These are phyloP conservation scores for Suhomyces choctaworum DNA, from an alignment of 1,139 yeast genomes.

Conservation along the genomic window DNA sequence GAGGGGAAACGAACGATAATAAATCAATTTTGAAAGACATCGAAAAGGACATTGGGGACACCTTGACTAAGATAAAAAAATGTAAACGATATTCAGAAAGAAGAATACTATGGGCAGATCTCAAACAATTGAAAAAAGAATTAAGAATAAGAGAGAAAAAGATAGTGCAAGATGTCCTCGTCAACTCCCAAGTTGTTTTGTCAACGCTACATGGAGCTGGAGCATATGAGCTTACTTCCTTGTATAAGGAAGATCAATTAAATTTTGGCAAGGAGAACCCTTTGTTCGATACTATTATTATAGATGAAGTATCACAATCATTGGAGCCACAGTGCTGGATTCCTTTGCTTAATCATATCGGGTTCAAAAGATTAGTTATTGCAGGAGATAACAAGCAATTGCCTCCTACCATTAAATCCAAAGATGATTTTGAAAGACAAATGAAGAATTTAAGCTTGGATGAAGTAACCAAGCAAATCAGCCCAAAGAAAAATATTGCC, in stretches of 20 bases:
- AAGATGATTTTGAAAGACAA: conserved; percentile 27
- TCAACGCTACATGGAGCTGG: conserved; percentile 90
- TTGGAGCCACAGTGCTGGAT: conserved; percentile 97
- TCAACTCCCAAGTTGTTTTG: conserved; percentile 67
- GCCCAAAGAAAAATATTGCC: conserved; percentile 23
- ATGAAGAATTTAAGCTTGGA: conserved; percentile 21
- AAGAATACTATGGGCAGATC: conserved; percentile 64
- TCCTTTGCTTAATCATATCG: conserved; percentile 69
- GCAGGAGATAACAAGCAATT: conserved; percentile 90
- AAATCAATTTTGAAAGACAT: conserved; percentile 69
- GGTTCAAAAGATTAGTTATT: conserved; percentile 61
- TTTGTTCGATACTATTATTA: conserved; percentile 77
- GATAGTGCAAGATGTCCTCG: conserved; percentile 58
- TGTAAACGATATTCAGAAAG: conserved; percentile 66
- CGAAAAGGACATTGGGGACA: conserved; percentile 64
- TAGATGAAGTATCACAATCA: conserved; percentile 94
- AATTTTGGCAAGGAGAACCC: conserved; percentile 28
- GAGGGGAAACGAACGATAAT: conserved; percentile 44
- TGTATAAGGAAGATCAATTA: conserved; percentile 35
- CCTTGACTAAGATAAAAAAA: conserved; percentile 61
- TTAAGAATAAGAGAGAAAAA: conserved; percentile 64
- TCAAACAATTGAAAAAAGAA: conserved; percentile 70
- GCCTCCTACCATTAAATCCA: conserved; percentile 70
- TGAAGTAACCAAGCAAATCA: conserved; percentile 1
- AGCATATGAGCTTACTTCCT: conserved; percentile 58